Conservation (phyloP, 345 rosid species). For the Hibiscus tridactylites region DNA sequence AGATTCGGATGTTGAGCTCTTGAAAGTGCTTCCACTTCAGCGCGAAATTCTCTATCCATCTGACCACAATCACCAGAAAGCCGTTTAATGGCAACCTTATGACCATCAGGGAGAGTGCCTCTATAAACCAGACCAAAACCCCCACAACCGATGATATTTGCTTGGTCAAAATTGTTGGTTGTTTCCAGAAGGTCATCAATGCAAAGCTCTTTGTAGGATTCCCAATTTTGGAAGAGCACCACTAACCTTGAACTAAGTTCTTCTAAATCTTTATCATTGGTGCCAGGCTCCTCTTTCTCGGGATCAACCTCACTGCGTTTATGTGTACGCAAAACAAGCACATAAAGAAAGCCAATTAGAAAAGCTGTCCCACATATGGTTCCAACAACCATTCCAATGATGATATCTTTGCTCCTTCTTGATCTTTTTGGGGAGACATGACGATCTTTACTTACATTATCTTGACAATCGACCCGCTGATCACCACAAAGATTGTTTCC, state of each 20-base stretch:
- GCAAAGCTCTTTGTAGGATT: conserved; percentile 38
- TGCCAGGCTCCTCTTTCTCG: conserved; percentile 39
- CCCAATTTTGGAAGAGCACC: conserved; percentile 57
- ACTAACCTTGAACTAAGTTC: conserved; percentile 46
- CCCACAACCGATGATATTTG: conserved; percentile 79
- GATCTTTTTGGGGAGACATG: conserved; percentile 13
- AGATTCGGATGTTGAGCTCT: conserved; percentile 86
- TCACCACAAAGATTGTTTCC: conserved; percentile 74
- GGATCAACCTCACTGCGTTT: conserved; percentile 64
- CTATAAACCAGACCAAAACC: conserved; percentile 86
- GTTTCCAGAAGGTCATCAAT: conserved; percentile 59
- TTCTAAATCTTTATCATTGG: conserved; percentile 32
- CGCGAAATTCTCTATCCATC: conserved; percentile 74
- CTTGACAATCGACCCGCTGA: conserved; percentile 35
- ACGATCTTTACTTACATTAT: conserved; percentile 1
- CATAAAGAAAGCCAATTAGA: conserved; percentile 33
- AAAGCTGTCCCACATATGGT: conserved; percentile 44
- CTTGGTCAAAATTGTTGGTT: conserved; percentile 65
- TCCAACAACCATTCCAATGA: conserved; percentile 56
- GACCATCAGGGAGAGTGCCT: conserved; percentile 61
- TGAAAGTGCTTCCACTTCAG: conserved; percentile 85
- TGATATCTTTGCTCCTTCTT: conserved; percentile 23
- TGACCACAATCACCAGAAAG: conserved; percentile 83
- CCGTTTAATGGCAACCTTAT: conserved; percentile 64
- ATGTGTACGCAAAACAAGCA: conserved; percentile 45